Conservation (phyloP, 2,329 filamentous ascomycete species). For the Bipolaris zeicola region DNA sequence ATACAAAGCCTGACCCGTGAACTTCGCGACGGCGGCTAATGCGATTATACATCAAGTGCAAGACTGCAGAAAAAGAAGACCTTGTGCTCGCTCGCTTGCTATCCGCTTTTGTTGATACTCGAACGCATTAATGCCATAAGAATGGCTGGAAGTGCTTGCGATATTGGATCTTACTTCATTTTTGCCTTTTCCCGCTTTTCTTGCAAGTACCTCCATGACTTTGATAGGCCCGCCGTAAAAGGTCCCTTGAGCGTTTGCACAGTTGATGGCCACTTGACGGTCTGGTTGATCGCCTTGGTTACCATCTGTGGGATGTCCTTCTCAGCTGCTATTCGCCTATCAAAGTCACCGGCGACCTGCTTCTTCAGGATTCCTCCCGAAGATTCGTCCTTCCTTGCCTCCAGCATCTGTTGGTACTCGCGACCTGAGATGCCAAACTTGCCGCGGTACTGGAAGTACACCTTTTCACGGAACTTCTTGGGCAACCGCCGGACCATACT, state of each 20-base stretch:
- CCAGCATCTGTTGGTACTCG: constrained; percentile 85
- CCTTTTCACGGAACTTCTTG: constrained; percentile 79
- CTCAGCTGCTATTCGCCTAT: constrained; percentile 80
- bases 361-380: constrained; percentile 67
- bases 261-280: constrained; percentile 90
- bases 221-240: constrained; percentile 74
- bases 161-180: constrained; percentile 26
- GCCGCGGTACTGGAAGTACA: constrained; percentile 94
- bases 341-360: constrained; percentile 81
- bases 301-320: constrained; percentile 73
- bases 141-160: background rate
- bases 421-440: constrained; percentile 83
- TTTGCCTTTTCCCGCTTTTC: constrained; percentile 69
- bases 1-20: constrained; percentile 34
- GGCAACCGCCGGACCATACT: constrained; percentile 97
- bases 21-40: constrained; percentile 19
- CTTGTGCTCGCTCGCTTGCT: constrained; percentile 23
- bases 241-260: constrained; percentile 84
- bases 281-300: constrained; percentile 78
- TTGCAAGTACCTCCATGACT: constrained; percentile 74
- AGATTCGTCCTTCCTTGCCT: constrained; percentile 72
- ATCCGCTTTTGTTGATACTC: constrained; percentile 21
- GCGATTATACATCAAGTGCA: constrained; percentile 9
- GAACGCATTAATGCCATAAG: constrained; percentile 21
- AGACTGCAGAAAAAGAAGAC: background rate